phyloP scores from a whole-genome alignment of 257 asterid genomes.

The Misopates orontium region DNA sequence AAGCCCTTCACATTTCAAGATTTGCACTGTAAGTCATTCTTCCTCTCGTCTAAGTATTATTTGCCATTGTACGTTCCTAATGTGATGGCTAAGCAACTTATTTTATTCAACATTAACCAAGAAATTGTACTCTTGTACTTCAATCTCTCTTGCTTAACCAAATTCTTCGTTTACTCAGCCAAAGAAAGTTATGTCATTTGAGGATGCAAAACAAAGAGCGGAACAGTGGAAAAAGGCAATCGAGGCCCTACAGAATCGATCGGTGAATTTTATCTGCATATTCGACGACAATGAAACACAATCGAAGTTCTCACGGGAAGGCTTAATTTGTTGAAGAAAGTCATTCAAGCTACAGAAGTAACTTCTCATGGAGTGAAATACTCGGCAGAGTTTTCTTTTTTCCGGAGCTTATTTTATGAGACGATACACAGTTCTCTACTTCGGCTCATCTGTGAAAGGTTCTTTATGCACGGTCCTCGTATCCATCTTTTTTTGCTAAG shows the following conservation, averaged over 20 bases:
- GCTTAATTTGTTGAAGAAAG: slow-evolving; percentile 23
- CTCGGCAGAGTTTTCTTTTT: neutral
- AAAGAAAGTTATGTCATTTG: slow-evolving; percentile 81
- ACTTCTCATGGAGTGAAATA: neutral
- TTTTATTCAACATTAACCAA: neutral
- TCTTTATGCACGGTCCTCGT: neutral
- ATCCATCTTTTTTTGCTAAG: slow-evolving; percentile 34
- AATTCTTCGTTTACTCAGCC: too few species aligned
- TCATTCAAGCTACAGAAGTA: slow-evolving; percentile 6
- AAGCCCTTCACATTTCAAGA: slow-evolving; percentile 85
- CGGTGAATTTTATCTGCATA: slow-evolving; percentile 42
- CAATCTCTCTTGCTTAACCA: too few species aligned
- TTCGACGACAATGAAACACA: slow-evolving; percentile 40
- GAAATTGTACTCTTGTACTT: neutral
- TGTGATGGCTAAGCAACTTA: too few species aligned
- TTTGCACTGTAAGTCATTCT: slow-evolving; percentile 74
- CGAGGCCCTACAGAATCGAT: slow-evolving; percentile 86
- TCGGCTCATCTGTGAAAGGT: slow-evolving; percentile 13
- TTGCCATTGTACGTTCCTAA: neutral
- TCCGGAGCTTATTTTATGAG: slow-evolving; percentile 5
- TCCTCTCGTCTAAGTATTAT: neutral
- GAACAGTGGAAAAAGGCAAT: slow-evolving; percentile 92
- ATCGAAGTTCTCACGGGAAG: slow-evolving; percentile 31
- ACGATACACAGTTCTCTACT: neutral
- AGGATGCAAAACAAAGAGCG: slow-evolving; percentile 91